Base-by-base conservation (phyloP, 2,329 filamentous ascomycete genomes). In the Ilyonectria destructans region DNA sequence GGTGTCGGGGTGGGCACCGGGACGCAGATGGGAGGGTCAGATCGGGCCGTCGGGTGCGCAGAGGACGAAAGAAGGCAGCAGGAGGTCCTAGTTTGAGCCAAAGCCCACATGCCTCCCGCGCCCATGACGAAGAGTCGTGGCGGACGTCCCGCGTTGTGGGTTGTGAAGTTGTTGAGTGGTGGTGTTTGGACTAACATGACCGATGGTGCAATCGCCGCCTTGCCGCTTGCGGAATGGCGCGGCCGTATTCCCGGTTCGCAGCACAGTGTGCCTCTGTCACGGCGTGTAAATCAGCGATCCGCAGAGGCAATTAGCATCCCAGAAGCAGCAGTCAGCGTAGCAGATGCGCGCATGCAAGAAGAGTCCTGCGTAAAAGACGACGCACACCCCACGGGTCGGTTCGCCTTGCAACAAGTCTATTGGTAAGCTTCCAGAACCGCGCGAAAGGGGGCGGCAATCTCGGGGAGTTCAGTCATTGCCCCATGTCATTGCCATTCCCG, bases 181-280 rank as follows among this genome's bases (percentile, higher is more conserved):
- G 57, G 63, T 52, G 37, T 66, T 65, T 62, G 64, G 45, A 33
- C 33, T 59, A 58, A 67, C 69, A 71, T 73, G 65, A 69, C 65
- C 62, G 68, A 76, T 76, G 74, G 74, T 75, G 74, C 67, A 72
- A 76, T 76, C 65, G 71, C 70, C 70, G 67, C 73, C 51, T 73
- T 76, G 40, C 74, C 70, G 9, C 59, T 75, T 64, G 48, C 15
- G 63, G 74, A 51, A 33, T 76, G 69, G 73, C 63, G 67, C 43
- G 57, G 52, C 69, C 62, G 62, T 66, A 55, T 70, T 54, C 37
- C 51, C 43, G 56, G 62, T 51, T 21, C 40, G 40, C 45, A 35
- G 23, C 33, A 37, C 49, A 33, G 26, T 4, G 26, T 33, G 13
- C 48, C 26, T 26, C 26, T 26, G 26, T 26, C 26, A 26, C 26